Conservation (phyloP, 2,329 filamentous ascomycete genomes). For the Uncinocarpus reesii region DNA sequence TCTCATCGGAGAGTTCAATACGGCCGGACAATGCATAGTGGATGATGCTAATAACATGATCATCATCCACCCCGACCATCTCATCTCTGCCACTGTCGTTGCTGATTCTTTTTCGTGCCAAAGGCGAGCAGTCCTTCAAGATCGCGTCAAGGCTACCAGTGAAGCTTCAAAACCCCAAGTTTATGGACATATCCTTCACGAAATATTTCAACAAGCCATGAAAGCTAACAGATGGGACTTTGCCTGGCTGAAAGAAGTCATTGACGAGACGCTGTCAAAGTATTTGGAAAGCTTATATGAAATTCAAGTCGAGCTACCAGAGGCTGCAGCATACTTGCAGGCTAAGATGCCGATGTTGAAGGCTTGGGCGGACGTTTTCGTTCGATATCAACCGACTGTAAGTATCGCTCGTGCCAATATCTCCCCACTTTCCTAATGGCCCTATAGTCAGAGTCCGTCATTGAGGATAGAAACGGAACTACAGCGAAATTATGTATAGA, state of each 20-base stretch:
- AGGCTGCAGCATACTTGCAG: constrained; percentile 67
- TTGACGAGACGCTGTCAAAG: constrained; percentile 58
- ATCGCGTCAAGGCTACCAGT: constrained; percentile 83
- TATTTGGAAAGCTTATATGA: constrained; percentile 85
- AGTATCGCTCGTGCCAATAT: constrained; percentile 18
- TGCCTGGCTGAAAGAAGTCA: constrained; percentile 54
- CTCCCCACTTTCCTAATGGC: not conserved
- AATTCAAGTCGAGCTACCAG: constrained; percentile 62
- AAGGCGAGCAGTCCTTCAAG: constrained; percentile 83
- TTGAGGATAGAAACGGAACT: constrained; percentile 68
- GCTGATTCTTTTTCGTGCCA: constrained; percentile 93
- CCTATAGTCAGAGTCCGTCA: constrained; percentile 54
- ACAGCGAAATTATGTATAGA: constrained; percentile 74
- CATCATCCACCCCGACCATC: constrained; percentile 86
- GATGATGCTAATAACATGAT: constrained; percentile 75
- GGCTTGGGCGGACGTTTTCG: constrained; percentile 73
- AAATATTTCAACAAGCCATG: constrained; percentile 86
- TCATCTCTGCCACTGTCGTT: constrained; percentile 88
- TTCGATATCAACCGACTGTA: constrained; percentile 60
- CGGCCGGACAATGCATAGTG: constrained; percentile 62
- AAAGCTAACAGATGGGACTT: constrained; percentile 72
- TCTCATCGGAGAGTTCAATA: constrained; percentile 67
- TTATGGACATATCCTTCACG: constrained; percentile 88
- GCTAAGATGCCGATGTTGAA: constrained; percentile 75
- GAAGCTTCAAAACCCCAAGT: constrained; percentile 70